These are phyloP conservation scores for Kalmanozyma brasiliensis DNA, from an alignment of 1,284 basidiomycete species.

Conservation along the genomic window DNA sequence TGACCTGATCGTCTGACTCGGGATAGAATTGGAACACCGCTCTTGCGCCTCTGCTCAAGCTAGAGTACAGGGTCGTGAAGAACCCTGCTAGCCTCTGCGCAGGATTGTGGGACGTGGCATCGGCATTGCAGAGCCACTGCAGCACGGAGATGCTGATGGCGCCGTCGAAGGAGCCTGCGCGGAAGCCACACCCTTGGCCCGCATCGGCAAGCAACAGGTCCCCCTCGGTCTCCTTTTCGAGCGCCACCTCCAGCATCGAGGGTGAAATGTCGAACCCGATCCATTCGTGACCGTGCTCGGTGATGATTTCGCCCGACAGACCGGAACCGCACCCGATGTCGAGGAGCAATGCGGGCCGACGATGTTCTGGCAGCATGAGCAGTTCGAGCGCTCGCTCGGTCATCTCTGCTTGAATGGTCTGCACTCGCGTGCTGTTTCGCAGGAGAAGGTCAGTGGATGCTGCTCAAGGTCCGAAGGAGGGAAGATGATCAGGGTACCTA, in stretches of 20 bases:
- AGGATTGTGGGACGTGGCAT: constrained; percentile 90
- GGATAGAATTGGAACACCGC: constrained; percentile 77
- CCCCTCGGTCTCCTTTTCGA: constrained; percentile 65
- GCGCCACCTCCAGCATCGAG: constrained; percentile 76
- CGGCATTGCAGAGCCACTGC: constrained; percentile 98
- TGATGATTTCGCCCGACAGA: constrained; percentile 94
- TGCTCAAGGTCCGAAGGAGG: constrained; percentile 3
- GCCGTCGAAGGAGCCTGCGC: constrained; percentile 96
- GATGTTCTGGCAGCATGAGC: constrained; percentile 76
- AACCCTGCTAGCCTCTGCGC: constrained; percentile 90
- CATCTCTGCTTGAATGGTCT: constrained; percentile 98
- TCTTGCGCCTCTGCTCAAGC: constrained; percentile 88
- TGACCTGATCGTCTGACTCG: constrained; percentile 65
- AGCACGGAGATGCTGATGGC: constrained; percentile 98
- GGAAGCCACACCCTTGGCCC: constrained; percentile 75
- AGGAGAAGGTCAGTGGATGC: neutral
- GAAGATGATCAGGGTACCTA: constrained; percentile 70
- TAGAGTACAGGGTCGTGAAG: constrained; percentile 95
- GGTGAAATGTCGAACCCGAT: constrained; percentile 94
- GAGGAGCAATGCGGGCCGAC: constrained; percentile 73
- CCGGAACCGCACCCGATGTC: constrained; percentile 99
- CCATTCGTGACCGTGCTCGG: constrained; percentile 94
- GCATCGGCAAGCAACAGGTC: constrained; percentile 69
- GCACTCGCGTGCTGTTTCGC: constrained; percentile 81
- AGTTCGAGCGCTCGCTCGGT: constrained; percentile 94